Evolutionary conservation across 768 basidiomycete species (phyloP).

Genomic region (Termitomyces eurrhizus): DNA sequence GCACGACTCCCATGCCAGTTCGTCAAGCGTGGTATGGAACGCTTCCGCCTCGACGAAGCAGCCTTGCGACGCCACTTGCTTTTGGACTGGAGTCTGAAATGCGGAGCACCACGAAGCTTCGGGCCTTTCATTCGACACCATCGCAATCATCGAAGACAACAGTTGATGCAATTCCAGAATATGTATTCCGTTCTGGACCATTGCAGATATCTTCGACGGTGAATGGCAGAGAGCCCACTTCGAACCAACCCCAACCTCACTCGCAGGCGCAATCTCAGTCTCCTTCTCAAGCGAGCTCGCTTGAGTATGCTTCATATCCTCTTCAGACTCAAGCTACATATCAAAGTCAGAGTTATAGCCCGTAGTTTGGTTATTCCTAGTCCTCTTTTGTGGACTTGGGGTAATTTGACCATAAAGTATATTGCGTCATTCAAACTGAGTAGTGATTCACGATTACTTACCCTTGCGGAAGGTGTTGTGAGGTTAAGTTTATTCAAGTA

Average conservation of each 20-base stretch:
- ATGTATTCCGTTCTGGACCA: conserved; percentile 25
- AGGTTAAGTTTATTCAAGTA: background rate
- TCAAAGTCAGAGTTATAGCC: conserved; percentile 39
- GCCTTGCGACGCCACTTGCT: background rate
- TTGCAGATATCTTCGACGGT: conserved; percentile 18
- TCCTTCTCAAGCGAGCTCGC: conserved; percentile 15
- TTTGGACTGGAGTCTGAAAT: background rate
- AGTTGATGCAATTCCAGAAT: background rate
- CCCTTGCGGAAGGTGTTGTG: no score
- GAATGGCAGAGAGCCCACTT: background rate
- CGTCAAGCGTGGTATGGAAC: conserved; percentile 33
- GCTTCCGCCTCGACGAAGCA: conserved; percentile 13
- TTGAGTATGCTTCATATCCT: conserved; percentile 28
- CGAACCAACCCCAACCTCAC: conserved; percentile 4
- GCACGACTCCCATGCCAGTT: conserved; percentile 13
- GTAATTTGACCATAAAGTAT: background rate
- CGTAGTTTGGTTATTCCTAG: conserved; percentile 12
- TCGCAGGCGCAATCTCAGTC: conserved; percentile 19
- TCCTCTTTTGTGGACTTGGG: background rate
- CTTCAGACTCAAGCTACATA: conserved; percentile 56
- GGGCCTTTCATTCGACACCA: conserved; percentile 1
- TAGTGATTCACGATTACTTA: no score
- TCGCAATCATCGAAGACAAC: background rate
- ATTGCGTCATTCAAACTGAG: background rate
- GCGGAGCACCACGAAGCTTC: background rate